Base-by-base conservation (phyloP, 2,329 filamentous ascomycete species). In the Penicillium paneum region DNA sequence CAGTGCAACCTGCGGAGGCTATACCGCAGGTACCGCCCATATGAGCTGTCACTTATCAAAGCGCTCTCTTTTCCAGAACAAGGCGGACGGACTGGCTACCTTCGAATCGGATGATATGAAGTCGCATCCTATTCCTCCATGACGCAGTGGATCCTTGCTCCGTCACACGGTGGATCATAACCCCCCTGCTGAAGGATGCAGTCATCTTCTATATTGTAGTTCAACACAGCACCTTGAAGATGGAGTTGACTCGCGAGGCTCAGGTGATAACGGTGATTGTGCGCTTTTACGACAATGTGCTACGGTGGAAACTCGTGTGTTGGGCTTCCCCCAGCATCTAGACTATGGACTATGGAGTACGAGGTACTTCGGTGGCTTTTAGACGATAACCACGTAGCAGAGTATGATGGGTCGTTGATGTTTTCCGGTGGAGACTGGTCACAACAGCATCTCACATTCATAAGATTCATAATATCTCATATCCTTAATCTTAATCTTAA, bases 91-190 rank as follows among this genome's bases (percentile, higher is more conserved):
- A 32, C 19, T 4, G 10, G 13, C 24, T 19, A 28, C 26, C 52
- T 49, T 54, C 52, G 52, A 54, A 50, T 54, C 52, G 52, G 52
- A 54, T 54, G 46, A 54, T 54, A 54, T 50, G 39, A 43, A 43
- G 38, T 54, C 26, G 12, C 44, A 49, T 49, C 45, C 51, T 43
- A 49, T 54, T 49, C 51, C 31, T 43, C 26, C 38, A 43, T 54
- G 39, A 54, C 21, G 34, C 46, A 31, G 34, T 50, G 26, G 17
- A 42, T 43, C 46, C 52, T 19, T 50, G 28, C 32, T 17, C 38
- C 19, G 52, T 54, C 40, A 44, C 52, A 54, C 52, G 13, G 39
- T 44, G 32, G 52, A 50, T 38, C 13, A 39, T 42, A 15, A 43
- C n/a, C 32, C 39, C 39, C 46, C 52, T 54, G 35, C 24, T 52